A percentile compares a stretch with the other conserved stretches of the same genome.
phyloP scores from a whole-genome alignment of 768 basidiomycete species.

The Boletellus ananiceps region DNA sequence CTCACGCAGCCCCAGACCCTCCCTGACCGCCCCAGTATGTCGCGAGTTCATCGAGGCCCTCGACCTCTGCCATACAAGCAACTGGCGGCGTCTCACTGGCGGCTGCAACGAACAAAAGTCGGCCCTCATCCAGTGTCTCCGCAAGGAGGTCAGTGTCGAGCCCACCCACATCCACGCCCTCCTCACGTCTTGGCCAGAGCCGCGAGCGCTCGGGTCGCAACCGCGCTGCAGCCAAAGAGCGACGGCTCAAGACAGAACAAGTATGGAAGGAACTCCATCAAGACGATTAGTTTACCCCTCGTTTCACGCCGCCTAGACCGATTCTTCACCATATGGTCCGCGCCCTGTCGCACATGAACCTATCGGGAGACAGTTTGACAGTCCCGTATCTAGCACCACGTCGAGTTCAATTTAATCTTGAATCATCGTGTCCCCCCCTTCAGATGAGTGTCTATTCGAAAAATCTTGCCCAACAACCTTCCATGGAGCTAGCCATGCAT shows the following conservation, averaged over 20 bases:
- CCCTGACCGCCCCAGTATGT: constrained; percentile 46
- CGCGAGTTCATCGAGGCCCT: constrained; percentile 75
- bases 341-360: not conserved
- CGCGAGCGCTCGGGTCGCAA: constrained; percentile 55
- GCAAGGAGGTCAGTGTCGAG: constrained; percentile 52
- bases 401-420: not conserved
- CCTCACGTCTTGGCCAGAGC: constrained; percentile 40
- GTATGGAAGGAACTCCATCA: constrained; percentile 60
- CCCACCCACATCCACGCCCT: not conserved
- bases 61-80: constrained; percentile 59
- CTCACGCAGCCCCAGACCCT: not conserved
- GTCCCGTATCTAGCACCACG: constrained; percentile 1
- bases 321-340: not conserved
- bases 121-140: constrained; percentile 64
- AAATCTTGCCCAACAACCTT: not conserved
- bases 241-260: constrained; percentile 51
- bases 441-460: not conserved
- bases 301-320: not conserved
- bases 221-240: constrained; percentile 55
- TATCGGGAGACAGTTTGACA: not conserved
- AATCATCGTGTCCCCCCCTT: not conserved
- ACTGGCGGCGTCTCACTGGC: constrained; percentile 63
- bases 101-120: constrained; percentile 67
- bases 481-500: not conserved
- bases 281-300: constrained; percentile 28